Conservation (phyloP, 129 eudicot species). For the carrot (Daucus carota) region DNA sequence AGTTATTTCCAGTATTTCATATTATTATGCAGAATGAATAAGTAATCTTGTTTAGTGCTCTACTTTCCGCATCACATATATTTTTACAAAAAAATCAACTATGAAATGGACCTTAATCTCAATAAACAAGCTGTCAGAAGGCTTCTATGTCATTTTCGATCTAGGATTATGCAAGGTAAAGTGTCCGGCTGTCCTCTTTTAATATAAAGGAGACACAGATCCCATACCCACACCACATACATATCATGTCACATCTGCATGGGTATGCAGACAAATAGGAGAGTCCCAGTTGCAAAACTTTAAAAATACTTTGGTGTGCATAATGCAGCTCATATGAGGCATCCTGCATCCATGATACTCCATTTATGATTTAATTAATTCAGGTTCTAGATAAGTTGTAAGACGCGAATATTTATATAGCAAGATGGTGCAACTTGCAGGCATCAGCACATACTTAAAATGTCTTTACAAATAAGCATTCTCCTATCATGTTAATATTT, state of each 20-base stretch:
- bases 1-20: no score
- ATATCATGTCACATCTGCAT: no score
- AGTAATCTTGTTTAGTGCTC: no score
- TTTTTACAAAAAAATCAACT: no score
- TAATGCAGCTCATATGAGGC: not conserved
- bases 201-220: not conserved
- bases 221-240: no score
- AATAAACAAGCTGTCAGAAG: not conserved
- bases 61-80: no score
- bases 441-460: not conserved
- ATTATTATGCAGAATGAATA: no score
- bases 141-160: not conserved
- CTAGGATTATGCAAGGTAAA: not conserved
- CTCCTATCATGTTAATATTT: not conserved
- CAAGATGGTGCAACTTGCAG: not conserved
- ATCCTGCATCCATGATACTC: not conserved
- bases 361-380: not conserved
- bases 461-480: not conserved
- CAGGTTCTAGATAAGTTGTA: not conserved
- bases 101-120: not conserved
- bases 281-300: not conserved
- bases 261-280: not conserved
- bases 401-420: not conserved
- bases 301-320: not conserved
- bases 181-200: not conserved